A percentile compares a stretch with the other conserved stretches of the same genome.
Evolutionary conservation across 805 yeast species (phyloP).

Genomic region (Jamesozyma rosinii): DNA sequence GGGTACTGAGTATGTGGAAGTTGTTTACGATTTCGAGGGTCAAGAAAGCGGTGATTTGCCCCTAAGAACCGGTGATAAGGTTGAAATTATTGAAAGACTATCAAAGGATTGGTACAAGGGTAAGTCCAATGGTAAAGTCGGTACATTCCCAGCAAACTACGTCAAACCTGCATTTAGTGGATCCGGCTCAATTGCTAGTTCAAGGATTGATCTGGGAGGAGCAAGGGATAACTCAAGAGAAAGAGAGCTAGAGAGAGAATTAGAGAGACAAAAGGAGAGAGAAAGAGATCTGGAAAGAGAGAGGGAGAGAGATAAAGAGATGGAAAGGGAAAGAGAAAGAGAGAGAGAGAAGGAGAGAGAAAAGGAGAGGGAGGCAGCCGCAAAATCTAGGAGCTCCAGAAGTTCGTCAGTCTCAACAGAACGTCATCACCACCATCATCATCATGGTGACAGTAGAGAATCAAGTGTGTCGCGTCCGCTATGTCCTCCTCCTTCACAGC

Average conservation of each 20-base stretch:
- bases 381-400: too few species aligned
- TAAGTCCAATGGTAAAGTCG: conserved; percentile 44
- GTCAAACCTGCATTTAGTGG: conserved; percentile 38
- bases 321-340: too few species aligned
- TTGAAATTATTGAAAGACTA: conserved; percentile 61
- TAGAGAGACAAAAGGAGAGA: too few species aligned
- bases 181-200: too few species aligned
- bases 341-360: too few species aligned
- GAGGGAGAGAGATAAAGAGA: too few species aligned
- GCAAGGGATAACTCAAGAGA: too few species aligned
- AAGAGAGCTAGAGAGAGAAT: too few species aligned
- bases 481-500: conserved; percentile 2
- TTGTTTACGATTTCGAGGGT: conserved; percentile 63
- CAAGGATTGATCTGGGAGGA: too few species aligned
- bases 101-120: conserved; percentile 94
- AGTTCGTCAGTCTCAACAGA: not conserved
- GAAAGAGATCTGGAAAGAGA: too few species aligned
- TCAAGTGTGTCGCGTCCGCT: not conserved
- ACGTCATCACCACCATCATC: not conserved
- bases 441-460: not conserved
- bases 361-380: too few species aligned
- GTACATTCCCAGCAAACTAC: conserved; percentile 86
- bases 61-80: conserved; percentile 55
- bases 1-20: conserved; percentile 41
- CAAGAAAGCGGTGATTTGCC: conserved; percentile 68